Evolutionary conservation across 1,284 basidiomycete genomes (phyloP), one percentile per base, ranked within the genome.

Genomic region (Cutaneotrichosporon cutaneum): DNA sequence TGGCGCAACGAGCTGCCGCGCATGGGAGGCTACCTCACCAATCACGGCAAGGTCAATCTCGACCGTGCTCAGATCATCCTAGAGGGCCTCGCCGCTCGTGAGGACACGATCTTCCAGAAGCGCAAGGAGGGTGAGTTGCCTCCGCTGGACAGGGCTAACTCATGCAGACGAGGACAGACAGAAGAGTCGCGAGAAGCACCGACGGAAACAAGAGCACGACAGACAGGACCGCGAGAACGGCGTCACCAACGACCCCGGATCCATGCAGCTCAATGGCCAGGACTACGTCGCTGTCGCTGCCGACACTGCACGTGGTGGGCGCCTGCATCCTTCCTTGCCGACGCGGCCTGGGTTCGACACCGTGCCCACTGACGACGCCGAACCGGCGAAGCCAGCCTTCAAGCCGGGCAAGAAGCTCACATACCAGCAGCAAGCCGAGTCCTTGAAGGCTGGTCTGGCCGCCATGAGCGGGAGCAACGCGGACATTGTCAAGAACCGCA

Each of bases 21-120:
- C 73, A 97, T 99, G 94, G 94, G 94, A 58, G 95, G 94, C 56
- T 99, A 97, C 81, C 75, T 99, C 70, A 95, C 95, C 63, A 90
- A 97, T 74, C 88, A 97, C 79, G 96, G 96, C 65, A 85, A 87
- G 71, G 86, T 98, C 78, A 89, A 95, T 77, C 83, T 98, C 64
- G 82, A 84, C 42, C 85, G 93, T 77, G 91, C 89, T 51, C 90
- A 97, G 81, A 87, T 96, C 74, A 97, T 99, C 75, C 85, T 99
- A 77, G 92, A 96, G 76, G 94, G 94, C 65, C 84, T 99, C 62
- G 93, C 94, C 10, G 85, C 85, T 75, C 84, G 89, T 74, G 96
- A 99, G 82, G 93, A 96, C 81, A 92, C 94, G 48, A 99, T 99
- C 71, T 99, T 99, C 81, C 85, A 89, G 76, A 86, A 86, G 75